Percentiles rank a stretch among this genome's conserved stretches.
Evolutionary conservation across 1,139 yeast species (phyloP).

Genomic region (Yamadazyma friedrichii): DNA sequence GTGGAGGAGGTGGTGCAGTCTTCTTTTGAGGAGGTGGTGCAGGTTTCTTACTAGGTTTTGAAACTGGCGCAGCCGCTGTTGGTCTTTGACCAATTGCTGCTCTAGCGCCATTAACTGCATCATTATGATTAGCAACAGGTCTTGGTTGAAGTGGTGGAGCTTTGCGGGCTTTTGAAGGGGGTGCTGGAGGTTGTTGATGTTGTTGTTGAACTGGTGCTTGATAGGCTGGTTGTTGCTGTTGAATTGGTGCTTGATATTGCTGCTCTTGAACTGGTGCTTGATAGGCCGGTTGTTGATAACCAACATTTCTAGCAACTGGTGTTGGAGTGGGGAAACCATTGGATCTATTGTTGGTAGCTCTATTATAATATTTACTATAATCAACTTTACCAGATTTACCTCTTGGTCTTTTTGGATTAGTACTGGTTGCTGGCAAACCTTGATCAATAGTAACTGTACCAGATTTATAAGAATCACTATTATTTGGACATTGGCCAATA

Average conservation of each 20-base stretch:
- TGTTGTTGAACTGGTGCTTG: slow-evolving; percentile 8
- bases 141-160: slow-evolving; percentile 10
- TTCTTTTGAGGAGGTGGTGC: slow-evolving; percentile 43
- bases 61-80: slow-evolving; percentile 14
- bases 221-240: slow-evolving; percentile 14
- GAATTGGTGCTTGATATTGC: slow-evolving; percentile 10
- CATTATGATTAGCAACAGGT: slow-evolving; percentile 1
- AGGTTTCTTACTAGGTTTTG: slow-evolving; percentile 30
- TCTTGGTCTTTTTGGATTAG: slow-evolving; percentile 71
- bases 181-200: slow-evolving; percentile 10
- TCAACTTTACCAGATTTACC: slow-evolving; percentile 40
- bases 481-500: slow-evolving; percentile 50
- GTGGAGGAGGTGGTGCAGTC: slow-evolving; percentile 38
- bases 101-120: slow-evolving; percentile 5
- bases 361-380: slow-evolving; percentile 42
- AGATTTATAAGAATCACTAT: slow-evolving; percentile 80
- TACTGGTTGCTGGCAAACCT: slow-evolving; percentile 75
- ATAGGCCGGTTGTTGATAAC: slow-evolving; percentile 8
- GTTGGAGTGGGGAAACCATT: slow-evolving; percentile 10
- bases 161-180: slow-evolving; percentile 14
- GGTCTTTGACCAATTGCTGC: slow-evolving; percentile 3
- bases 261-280: slow-evolving; percentile 20
- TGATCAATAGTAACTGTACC: slow-evolving; percentile 79
- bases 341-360: slow-evolving; percentile 23
- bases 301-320: slow-evolving; percentile 8